Percentiles rank a stretch among this genome's conserved stretches.
Evolutionary conservation across 2,329 filamentous ascomycete species (phyloP).

Genomic region (Ophiocordyceps camponoti-rufipedis): DNA sequence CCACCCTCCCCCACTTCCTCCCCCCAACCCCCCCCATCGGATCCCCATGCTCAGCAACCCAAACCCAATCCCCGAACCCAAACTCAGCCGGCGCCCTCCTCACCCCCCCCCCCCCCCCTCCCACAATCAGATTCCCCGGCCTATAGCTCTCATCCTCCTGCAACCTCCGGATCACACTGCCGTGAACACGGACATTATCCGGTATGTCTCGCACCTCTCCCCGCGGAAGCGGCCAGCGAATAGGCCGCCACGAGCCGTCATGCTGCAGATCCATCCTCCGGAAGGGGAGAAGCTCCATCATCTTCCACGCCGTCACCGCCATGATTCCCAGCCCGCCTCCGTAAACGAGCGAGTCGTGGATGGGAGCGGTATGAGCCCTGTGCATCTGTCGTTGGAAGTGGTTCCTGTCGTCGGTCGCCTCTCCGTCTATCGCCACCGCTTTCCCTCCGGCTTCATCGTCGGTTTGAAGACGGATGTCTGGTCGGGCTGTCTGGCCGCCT

Average conservation of each 20-base stretch:
- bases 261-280: constrained; percentile 58
- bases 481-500: constrained; percentile 1
- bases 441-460: constrained; percentile 2
- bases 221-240: constrained; percentile 60
- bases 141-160: constrained; percentile 43
- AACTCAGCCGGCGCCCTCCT: constrained; percentile 38
- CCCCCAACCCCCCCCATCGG: constrained; percentile 51
- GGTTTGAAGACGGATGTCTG: constrained; percentile 9
- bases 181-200: constrained; percentile 48
- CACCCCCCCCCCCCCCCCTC: constrained; percentile 57
- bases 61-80: constrained; percentile 57
- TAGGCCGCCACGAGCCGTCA: constrained; percentile 63
- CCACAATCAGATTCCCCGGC: constrained; percentile 64
- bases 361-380: constrained; percentile 30
- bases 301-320: constrained; percentile 50
- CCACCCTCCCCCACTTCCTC: constrained; percentile 9
- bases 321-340: constrained; percentile 34
- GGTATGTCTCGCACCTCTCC: constrained; percentile 68
- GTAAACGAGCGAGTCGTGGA: constrained; percentile 57
- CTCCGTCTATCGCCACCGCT: constrained; percentile 4
- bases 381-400: constrained; percentile 40
- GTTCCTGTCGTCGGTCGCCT: constrained; percentile 7
- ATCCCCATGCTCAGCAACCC: constrained; percentile 45
- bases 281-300: constrained; percentile 73
- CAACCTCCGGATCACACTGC: constrained; percentile 58